phyloP scores from a whole-genome alignment of 1,139 yeast genomes.

The Candida smagusa region DNA sequence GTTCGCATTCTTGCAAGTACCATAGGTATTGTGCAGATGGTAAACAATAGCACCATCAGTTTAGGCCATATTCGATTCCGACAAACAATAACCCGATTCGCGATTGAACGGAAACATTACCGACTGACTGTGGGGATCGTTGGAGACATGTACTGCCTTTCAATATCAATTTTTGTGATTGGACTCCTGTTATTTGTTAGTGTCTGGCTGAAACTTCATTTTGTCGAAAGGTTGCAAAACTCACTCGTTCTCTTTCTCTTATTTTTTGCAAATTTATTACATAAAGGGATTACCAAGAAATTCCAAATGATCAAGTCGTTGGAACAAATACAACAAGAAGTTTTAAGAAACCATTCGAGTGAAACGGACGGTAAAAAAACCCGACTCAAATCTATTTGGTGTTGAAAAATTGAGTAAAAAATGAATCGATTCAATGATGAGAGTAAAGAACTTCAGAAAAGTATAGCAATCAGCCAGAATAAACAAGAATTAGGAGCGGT shows the following conservation, averaged over 20 bases:
- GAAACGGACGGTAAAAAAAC: too few species aligned
- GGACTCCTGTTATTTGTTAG: slow-evolving; percentile 1
- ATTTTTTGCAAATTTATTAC: not conserved
- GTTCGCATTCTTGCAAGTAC: not conserved
- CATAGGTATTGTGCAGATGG: not conserved
- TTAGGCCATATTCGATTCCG: slow-evolving; percentile 5
- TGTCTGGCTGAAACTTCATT: slow-evolving; percentile 1
- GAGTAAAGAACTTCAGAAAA: slow-evolving; percentile 6
- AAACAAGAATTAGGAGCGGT: slow-evolving; percentile 5
- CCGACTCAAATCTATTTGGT: slow-evolving; percentile 1
- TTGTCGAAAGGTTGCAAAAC: not conserved
- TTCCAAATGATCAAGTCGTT: too few species aligned
- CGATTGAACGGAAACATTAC: not conserved
- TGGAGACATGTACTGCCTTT: slow-evolving; percentile 3
- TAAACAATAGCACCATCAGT: not conserved
- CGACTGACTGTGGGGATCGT: slow-evolving; percentile 1
- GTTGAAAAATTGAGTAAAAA: not conserved
- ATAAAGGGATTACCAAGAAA: not conserved
- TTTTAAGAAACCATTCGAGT: too few species aligned
- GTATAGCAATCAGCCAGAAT: slow-evolving; percentile 7
- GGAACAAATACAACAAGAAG: too few species aligned
- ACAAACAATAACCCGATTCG: not conserved
- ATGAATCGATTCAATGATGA: slow-evolving; percentile 1
- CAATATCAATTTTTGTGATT: not conserved
- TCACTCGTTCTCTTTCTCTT: not conserved